A percentile compares a stretch with the other conserved stretches of the same genome.
Conservation (phyloP, 2,329 filamentous ascomycete genomes). For the Colletotrichum liriopes region DNA sequence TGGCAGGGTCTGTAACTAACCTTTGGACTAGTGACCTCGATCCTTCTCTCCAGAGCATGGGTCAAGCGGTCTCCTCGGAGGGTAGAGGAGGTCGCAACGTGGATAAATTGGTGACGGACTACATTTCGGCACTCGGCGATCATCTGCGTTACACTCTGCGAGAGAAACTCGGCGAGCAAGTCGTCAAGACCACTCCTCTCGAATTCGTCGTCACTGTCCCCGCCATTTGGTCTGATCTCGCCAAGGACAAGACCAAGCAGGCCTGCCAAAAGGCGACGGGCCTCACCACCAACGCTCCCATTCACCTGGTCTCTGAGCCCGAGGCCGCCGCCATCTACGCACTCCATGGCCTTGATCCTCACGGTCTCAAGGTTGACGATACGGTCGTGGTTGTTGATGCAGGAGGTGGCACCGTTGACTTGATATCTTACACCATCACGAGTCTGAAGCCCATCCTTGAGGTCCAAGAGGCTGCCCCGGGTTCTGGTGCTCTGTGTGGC, state of each 20-base stretch:
- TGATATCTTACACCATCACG: conserved; percentile 67
- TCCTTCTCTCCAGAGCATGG: conserved; percentile 53
- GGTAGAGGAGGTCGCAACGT: conserved; percentile 53
- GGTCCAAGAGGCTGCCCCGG: conserved; percentile 65
- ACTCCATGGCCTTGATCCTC: conserved; percentile 59
- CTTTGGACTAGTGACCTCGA: conserved; percentile 52
- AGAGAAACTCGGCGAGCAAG: conserved; percentile 57
- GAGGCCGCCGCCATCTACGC: conserved; percentile 68
- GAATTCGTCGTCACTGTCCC: conserved; percentile 72
- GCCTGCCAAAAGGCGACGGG: conserved; percentile 59
- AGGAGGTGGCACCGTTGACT: conserved; percentile 68
- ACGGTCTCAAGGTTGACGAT: conserved; percentile 60
- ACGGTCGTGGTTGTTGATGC: conserved; percentile 69
- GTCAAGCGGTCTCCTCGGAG: conserved; percentile 48
- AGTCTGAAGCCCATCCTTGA: conserved; percentile 60
- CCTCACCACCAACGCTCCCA: conserved; percentile 51
- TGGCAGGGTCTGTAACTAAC: background rate
- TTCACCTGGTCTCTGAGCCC: conserved; percentile 66
- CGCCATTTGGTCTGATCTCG: conserved; percentile 71
- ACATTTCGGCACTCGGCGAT: conserved; percentile 63
- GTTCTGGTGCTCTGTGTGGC: conserved; percentile 66
- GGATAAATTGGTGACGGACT: conserved; percentile 63
- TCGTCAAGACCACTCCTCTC: conserved; percentile 61
- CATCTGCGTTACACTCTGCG: conserved; percentile 64
- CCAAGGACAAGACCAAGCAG: conserved; percentile 65